Percentiles rank a stretch among this genome's conserved stretches.
phyloP scores from a whole-genome alignment of 2,329 filamentous ascomycete genomes.

The Aspergillus ibericus region DNA sequence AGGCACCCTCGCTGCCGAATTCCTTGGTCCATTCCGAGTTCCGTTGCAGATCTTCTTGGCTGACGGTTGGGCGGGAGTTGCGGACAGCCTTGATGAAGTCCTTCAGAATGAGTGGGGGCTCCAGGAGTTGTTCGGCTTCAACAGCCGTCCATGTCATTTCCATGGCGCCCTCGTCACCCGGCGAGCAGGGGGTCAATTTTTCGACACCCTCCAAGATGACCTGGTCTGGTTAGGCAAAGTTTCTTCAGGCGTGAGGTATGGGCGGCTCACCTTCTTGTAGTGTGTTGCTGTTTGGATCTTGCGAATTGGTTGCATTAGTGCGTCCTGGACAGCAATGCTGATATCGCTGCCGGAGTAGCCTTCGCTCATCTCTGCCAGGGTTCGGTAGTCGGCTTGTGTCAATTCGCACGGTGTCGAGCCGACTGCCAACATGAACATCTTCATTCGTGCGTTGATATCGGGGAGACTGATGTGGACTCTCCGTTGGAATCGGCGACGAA shows the following conservation, averaged over 20 bases:
- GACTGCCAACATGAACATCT: constrained; percentile 95
- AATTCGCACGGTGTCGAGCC: constrained; percentile 88
- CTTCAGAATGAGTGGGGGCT: constrained; percentile 82
- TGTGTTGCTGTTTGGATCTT: constrained; percentile 98
- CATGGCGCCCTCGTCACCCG: constrained; percentile 77
- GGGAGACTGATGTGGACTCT: constrained; percentile 94
- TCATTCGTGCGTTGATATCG: constrained; percentile 80
- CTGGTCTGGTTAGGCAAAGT: constrained; percentile 44
- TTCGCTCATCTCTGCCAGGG: constrained; percentile 78
- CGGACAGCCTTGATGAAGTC: constrained; percentile 94
- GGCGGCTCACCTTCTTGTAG: constrained; percentile 75
- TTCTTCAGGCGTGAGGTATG: neutral
- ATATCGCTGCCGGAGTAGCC: constrained; percentile 98
- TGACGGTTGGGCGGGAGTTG: constrained; percentile 84
- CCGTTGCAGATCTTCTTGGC: constrained; percentile 75
- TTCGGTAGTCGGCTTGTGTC: constrained; percentile 72
- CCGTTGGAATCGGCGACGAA: constrained; percentile 91
- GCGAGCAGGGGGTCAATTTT: constrained; percentile 80
- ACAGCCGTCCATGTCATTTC: constrained; percentile 95
- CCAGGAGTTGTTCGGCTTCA: constrained; percentile 77
- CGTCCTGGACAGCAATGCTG: constrained; percentile 89
- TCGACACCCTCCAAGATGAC: constrained; percentile 65
- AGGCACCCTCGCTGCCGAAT: constrained; percentile 87
- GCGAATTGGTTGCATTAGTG: constrained; percentile 93
- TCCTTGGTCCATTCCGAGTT: constrained; percentile 94